These are phyloP conservation scores for Fagus crenata DNA, from an alignment of 306 rosid genomes.

Conservation along the genomic window DNA sequence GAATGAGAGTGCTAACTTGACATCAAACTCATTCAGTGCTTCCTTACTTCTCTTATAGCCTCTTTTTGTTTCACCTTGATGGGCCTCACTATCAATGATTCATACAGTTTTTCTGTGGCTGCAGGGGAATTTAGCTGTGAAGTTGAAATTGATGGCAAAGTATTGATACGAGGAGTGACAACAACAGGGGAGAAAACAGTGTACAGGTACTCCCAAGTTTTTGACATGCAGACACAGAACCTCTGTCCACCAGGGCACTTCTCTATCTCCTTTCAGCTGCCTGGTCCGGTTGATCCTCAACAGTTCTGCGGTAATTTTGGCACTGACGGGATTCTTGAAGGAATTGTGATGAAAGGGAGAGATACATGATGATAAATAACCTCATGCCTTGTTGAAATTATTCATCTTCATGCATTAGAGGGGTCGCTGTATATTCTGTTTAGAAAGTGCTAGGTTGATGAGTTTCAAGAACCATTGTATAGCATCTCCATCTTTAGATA, in stretches of 20 bases:
- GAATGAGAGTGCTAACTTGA: neutral
- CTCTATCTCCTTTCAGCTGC: constrained; percentile 68
- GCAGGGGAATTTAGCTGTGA: constrained; percentile 78
- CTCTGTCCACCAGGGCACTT: constrained; percentile 79
- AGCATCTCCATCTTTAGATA: neutral
- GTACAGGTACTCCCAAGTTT: constrained; percentile 60
- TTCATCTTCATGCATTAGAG: neutral
- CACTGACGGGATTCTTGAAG: constrained; percentile 79
- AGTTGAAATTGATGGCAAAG: constrained; percentile 57
- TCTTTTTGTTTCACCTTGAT: constrained; percentile 9
- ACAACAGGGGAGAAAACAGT: constrained; percentile 74
- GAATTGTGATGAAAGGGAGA: constrained; percentile 59
- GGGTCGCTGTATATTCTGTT: constrained; percentile 10
- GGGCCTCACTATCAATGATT: constrained; percentile 4
- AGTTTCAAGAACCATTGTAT: neutral
- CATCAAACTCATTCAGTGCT: neutral
- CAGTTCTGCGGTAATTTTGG: constrained; percentile 67
- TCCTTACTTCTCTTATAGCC: neutral
- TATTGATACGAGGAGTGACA: constrained; percentile 55
- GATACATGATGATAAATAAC: constrained; percentile 6
- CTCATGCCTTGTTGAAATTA: neutral
- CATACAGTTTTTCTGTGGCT: constrained; percentile 26
- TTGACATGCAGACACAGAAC: constrained; percentile 75
- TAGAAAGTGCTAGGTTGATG: constrained; percentile 2
- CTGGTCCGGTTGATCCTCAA: constrained; percentile 73